Evolutionary conservation across 768 basidiomycete genomes (phyloP).

Genomic region (Hygrophorus pudorinus): DNA sequence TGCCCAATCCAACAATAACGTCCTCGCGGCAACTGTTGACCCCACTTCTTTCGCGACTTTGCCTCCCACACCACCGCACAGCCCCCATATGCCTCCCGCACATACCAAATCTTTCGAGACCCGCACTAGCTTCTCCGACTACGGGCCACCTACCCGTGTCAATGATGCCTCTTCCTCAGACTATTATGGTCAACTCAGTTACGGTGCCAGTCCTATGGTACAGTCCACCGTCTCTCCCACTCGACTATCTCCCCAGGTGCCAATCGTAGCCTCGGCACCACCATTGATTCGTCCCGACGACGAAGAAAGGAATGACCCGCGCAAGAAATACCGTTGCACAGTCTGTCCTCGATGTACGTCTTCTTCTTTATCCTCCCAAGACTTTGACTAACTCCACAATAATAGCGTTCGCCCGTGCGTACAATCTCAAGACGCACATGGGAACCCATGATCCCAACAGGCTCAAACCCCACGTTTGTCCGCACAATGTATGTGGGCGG

Average conservation of each 20-base stretch:
- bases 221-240: slow-evolving; percentile 48
- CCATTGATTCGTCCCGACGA: slow-evolving; percentile 30
- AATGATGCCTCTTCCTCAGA: slow-evolving; percentile 29
- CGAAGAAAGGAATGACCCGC: slow-evolving; percentile 50
- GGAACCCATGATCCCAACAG: slow-evolving; percentile 91
- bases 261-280: slow-evolving; percentile 33
- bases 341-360: slow-evolving; percentile 61
- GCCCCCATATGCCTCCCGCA: slow-evolving; percentile 27
- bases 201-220: slow-evolving; percentile 27
- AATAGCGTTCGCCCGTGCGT: slow-evolving; percentile 85
- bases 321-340: slow-evolving; percentile 71
- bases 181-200: slow-evolving; percentile 42
- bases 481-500: slow-evolving; percentile 75
- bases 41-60: slow-evolving; percentile 49
- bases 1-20: slow-evolving; percentile 24
- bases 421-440: slow-evolving; percentile 93
- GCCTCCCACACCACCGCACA: slow-evolving; percentile 49
- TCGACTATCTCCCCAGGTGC: slow-evolving; percentile 41
- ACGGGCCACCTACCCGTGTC: slow-evolving; percentile 40
- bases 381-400: slow-evolving; percentile 4
- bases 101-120: slow-evolving; percentile 22
- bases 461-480: slow-evolving; percentile 82
- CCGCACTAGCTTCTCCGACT: slow-evolving; percentile 60
- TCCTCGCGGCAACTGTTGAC: slow-evolving; percentile 34
- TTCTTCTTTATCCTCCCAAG: neutral